Percentiles rank a stretch among this genome's conserved stretches.
Conservation (phyloP, 306 rosid genomes). For the Castanea sativa region DNA sequence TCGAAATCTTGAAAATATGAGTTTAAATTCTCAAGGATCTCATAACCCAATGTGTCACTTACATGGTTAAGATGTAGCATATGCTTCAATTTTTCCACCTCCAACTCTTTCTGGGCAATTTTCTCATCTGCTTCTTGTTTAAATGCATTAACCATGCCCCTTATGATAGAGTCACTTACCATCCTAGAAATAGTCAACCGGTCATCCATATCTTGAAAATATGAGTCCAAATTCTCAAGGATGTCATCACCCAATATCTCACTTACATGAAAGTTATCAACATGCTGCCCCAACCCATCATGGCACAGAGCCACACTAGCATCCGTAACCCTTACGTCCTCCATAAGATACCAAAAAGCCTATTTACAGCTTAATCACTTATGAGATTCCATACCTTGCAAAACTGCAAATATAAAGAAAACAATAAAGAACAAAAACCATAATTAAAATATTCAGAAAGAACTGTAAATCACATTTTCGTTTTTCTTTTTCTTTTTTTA, state of each 20-base stretch:
- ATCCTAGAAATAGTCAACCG: conserved; percentile 71
- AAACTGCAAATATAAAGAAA: conserved; percentile 2
- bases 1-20: conserved; percentile 53
- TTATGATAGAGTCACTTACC: conserved; percentile 82
- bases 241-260: conserved; percentile 42
- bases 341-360: conserved; percentile 27
- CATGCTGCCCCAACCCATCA: conserved; percentile 18
- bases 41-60: conserved; percentile 38
- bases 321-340: conserved; percentile 32
- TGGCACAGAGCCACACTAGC: conserved; percentile 16
- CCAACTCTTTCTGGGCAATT: conserved; percentile 66
- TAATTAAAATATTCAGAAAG: neutral
- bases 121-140: conserved; percentile 67
- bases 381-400: neutral
- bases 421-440: neutral
- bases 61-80: conserved; percentile 30
- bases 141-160: conserved; percentile 74
- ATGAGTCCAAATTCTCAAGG: conserved; percentile 66
- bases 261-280: conserved; percentile 33
- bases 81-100: conserved; percentile 60
- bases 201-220: conserved; percentile 50
- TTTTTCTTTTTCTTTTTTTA: no score
- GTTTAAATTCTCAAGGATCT: conserved; percentile 61
- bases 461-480: neutral
- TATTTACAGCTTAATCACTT: conserved; percentile 10